A percentile compares a stretch with the other conserved stretches of the same genome.
These are phyloP conservation scores for Tolypocladium capitatum DNA, from an alignment of 2,329 filamentous ascomycete genomes.

Conservation along the genomic window DNA sequence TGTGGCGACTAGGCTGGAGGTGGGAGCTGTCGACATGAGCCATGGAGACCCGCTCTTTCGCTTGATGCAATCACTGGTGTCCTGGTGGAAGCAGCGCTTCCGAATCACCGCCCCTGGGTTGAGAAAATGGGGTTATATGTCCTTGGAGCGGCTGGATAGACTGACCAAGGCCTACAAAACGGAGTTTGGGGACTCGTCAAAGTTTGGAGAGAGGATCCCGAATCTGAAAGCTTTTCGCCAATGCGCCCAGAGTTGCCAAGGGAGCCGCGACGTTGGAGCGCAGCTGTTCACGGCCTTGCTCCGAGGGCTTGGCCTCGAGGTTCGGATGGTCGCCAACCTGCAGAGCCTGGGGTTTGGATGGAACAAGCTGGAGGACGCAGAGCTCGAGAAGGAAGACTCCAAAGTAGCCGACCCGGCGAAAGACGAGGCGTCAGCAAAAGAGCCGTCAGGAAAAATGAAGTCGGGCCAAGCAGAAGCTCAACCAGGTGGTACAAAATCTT, in stretches of 20 bases:
- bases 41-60: constrained; percentile 69
- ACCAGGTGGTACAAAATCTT: constrained; percentile 6
- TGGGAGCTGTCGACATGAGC: constrained; percentile 62
- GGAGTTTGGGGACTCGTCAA: constrained; percentile 44
- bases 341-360: constrained; percentile 85
- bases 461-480: constrained; percentile 4
- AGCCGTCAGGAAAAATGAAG: constrained; percentile 2
- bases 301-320: constrained; percentile 67
- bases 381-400: constrained; percentile 27
- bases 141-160: constrained; percentile 60
- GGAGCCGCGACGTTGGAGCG: constrained; percentile 76
- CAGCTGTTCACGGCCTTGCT: constrained; percentile 83
- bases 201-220: constrained; percentile 66
- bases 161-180: constrained; percentile 57
- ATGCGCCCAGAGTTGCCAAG: constrained; percentile 55
- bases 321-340: constrained; percentile 69
- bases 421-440: constrained; percentile 7
- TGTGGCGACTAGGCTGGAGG: constrained; percentile 55
- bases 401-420: neutral
- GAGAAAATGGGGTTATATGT: constrained; percentile 82
- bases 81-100: constrained; percentile 84
- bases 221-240: constrained; percentile 54
- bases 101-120: constrained; percentile 63
- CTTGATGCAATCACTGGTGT: constrained; percentile 60
- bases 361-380: constrained; percentile 73